These are phyloP conservation scores for Rhizopogon vinicolor DNA, from an alignment of 768 basidiomycete genomes.

Conservation along the genomic window DNA sequence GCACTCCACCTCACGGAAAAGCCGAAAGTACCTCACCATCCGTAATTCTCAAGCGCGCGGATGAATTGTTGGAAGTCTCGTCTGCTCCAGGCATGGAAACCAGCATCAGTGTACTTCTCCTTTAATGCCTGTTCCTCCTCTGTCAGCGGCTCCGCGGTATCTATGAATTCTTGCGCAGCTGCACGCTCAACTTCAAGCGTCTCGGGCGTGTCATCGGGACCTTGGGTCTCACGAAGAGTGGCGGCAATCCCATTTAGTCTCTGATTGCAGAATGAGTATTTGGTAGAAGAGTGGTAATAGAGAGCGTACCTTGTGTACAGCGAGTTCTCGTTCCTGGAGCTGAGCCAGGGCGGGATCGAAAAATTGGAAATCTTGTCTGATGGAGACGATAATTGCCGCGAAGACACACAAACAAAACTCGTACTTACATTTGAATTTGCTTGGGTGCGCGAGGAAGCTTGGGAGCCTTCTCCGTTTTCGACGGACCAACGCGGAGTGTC, in stretches of 20 bases:
- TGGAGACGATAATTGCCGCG: not conserved
- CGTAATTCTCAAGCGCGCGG: slow-evolving; percentile 70
- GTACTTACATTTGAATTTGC: slow-evolving; percentile 72
- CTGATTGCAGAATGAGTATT: slow-evolving; percentile 23
- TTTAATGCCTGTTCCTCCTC: slow-evolving; percentile 85
- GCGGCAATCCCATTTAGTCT: slow-evolving; percentile 64
- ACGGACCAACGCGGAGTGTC: slow-evolving; percentile 73
- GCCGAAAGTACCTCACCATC: slow-evolving; percentile 51
- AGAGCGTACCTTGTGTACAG: slow-evolving; percentile 64
- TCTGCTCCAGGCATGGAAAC: slow-evolving; percentile 89
- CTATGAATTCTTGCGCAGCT: slow-evolving; percentile 82
- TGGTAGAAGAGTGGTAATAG: not conserved
- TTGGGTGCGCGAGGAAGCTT: slow-evolving; percentile 86
- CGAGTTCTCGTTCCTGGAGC: slow-evolving; percentile 84
- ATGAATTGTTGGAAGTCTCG: slow-evolving; percentile 93
- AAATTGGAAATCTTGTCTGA: slow-evolving; percentile 95
- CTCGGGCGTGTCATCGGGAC: slow-evolving; percentile 76
- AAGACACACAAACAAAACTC: not conserved
- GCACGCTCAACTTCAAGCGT: slow-evolving; percentile 76
- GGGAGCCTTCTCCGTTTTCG: slow-evolving; percentile 76
- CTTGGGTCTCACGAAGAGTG: slow-evolving; percentile 58
- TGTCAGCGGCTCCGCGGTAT: slow-evolving; percentile 88
- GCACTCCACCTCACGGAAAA: not conserved
- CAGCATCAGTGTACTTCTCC: slow-evolving; percentile 68
- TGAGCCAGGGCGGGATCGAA: slow-evolving; percentile 77